These are phyloP conservation scores for Sclerotinia spermophila DNA, from an alignment of 2,329 filamentous ascomycete genomes.

Conservation along the genomic window DNA sequence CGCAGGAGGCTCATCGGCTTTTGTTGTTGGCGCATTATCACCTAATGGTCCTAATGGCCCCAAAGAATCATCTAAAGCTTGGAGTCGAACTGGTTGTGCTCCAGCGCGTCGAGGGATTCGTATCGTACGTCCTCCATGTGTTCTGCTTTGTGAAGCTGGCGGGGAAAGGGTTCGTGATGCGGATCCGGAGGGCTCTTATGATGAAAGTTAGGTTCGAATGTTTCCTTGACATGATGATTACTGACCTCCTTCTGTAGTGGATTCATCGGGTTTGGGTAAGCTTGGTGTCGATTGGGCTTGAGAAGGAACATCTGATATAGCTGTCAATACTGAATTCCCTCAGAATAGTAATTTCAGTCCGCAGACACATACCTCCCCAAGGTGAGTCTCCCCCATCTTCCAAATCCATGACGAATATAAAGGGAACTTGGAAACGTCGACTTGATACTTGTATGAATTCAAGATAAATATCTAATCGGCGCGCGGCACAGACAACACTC, in stretches of 20 bases:
- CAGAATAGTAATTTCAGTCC: not conserved
- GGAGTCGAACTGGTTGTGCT: constrained; percentile 72
- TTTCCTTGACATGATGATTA: not conserved
- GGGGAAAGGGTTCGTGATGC: constrained; percentile 21
- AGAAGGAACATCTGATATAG: constrained; percentile 42
- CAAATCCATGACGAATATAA: constrained; percentile 40
- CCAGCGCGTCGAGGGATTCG: constrained; percentile 56
- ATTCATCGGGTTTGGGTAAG: constrained; percentile 29
- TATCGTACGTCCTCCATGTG: constrained; percentile 31
- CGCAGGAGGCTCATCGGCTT: constrained; percentile 58
- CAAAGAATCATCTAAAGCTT: constrained; percentile 70
- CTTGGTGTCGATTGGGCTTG: constrained; percentile 37
- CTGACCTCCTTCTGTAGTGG: constrained; percentile 26
- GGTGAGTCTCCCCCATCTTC: constrained; percentile 45
- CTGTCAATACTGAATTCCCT: constrained; percentile 21
- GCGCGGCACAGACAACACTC: not conserved
- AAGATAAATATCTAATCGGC: constrained; percentile 4
- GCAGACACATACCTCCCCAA: constrained; percentile 43
- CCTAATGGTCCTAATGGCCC: constrained; percentile 71
- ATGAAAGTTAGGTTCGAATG: constrained; percentile 7
- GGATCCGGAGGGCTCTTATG: constrained; percentile 26
- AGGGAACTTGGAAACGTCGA: not conserved
- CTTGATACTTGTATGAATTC: not conserved
- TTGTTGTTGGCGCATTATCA: constrained; percentile 41
- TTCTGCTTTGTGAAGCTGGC: constrained; percentile 20